These are phyloP conservation scores for Salix arbutifolia DNA, from an alignment of 345 rosid genomes.

Conservation along the genomic window DNA sequence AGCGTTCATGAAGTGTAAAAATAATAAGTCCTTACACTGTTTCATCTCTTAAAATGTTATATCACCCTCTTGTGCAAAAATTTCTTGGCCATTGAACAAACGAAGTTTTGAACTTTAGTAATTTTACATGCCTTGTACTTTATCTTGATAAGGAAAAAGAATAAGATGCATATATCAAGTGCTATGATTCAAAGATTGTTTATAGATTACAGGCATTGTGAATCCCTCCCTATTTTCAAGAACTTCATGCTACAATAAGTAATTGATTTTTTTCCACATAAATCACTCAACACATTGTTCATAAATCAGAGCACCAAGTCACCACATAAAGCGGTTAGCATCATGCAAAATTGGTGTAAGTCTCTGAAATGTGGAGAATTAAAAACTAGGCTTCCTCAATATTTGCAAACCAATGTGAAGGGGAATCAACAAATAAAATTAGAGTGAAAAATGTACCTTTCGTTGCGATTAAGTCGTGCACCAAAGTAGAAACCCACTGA, in stretches of 20 bases:
- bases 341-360: not conserved
- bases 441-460: constrained; percentile 8
- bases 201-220: too few relatives aligned
- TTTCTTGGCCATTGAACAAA: not conserved
- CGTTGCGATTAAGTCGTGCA: constrained; percentile 18
- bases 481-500: constrained; percentile 26
- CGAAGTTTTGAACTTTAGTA: not conserved
- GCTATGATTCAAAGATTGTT: not conserved
- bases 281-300: not conserved
- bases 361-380: not conserved
- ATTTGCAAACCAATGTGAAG: not conserved
- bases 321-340: not conserved
- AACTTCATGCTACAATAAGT: not conserved
- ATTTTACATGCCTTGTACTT: not conserved
- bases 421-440: not conserved
- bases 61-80: not conserved
- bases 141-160: not conserved
- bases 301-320: not conserved
- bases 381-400: not conserved
- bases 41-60: not conserved
- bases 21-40: not conserved
- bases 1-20: not conserved
- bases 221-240: too few relatives aligned
- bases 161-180: not conserved
- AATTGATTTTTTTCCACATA: not conserved